Base-by-base conservation (phyloP, 2,329 filamentous ascomycete genomes). In the Aspergillus persii region DNA sequence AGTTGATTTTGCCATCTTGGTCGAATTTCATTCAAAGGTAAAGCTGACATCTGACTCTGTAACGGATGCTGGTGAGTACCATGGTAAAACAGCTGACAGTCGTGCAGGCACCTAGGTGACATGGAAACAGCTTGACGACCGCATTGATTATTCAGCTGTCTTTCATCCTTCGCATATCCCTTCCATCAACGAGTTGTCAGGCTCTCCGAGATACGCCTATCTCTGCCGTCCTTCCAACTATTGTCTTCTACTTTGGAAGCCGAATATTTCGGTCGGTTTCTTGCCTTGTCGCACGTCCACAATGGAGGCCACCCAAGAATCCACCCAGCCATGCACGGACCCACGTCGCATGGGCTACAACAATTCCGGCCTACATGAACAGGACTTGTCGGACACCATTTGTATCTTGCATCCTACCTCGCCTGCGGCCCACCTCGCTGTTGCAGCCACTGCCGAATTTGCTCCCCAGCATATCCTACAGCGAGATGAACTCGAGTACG, bases 341-440 rank as follows among this genome's bases (percentile, higher is more conserved):
- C 91, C 92, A 46, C 86, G 92, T 63, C 87, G 92, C 56, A 74
- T 90, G 62, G 92, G 92, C 57, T 83, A 89, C 72, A 89, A 91
- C 75, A 90, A 91, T 72, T 95, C 91, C 46, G 91, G 91, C 57
- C 87, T 97, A 61, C 89, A 85, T 55, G 89, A 93, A 66, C 85
- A 90, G 64, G 93, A 96, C 73, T 85, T 95, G 53, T 86, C 91
- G 62, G 93, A 97, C 76, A 91, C 97, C 66, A 86, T 96, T 64
- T 96, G 92, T 77, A 87, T 97, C 58, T 83, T 98, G 30, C 88
- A 96, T 66, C 93, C 94, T 9, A 86, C 86, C 64, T 91, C 92
- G 2, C 81, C 86, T 44, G 84, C 85, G 26, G 91, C 94, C 23
- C 87, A 89, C 63, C 80, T 81, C 63, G 90, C 93, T 66, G 86